Base-by-base conservation (phyloP, 1,139 yeast species). In the Taiozyma sp. region DNA sequence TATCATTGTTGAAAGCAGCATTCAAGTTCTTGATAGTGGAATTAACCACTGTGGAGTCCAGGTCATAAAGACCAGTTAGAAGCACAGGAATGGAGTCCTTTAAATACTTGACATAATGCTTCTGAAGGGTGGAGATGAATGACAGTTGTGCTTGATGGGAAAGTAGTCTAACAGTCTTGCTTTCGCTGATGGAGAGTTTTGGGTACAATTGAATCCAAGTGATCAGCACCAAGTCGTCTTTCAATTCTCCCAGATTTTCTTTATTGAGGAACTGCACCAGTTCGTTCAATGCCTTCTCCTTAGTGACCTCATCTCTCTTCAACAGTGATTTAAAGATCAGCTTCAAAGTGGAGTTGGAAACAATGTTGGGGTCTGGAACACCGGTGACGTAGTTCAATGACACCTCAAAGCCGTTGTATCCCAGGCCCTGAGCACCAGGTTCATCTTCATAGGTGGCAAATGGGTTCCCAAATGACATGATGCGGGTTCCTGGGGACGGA, bases 131-230 rank as follows among this genome's bases (percentile, higher is more conserved):
- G 14, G 62, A 57, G 38, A 86, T 79, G 45, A 80, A 70, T 32
- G 66, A 66, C 1, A 84, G 79, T 54, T 91, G 92, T 6, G 84
- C 73, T 54, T 77, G 81, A 63, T 90, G 96, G 4, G 89, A 68
- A 34, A 76, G 64, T 5, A 70, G 55, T 52, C 97, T 74, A 2
- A 89, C 89, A 19, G 71, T 69, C 58, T 86, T 79, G 4, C 92
- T 81, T 51, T 80, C 81, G 57, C 87, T 96, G 13, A 85, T 75
- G 5, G 93, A 78, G 42, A 91, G 69, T 62, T 90, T 89, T 1
- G 97, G 86, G 62, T 88, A 92, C 44, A 88, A 60, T 65, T 89
- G 96, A 36, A 87, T 74, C 96, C 96, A 91, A 4, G 90, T 77
- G 8, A 79, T 70, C 8, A 83, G 63, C 3, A 79, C 76, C 53